Evolutionary conservation across 1,284 basidiomycete genomes (phyloP), one percentile per base, ranked within the genome.

Genomic region (Gymnopus androsaceus): DNA sequence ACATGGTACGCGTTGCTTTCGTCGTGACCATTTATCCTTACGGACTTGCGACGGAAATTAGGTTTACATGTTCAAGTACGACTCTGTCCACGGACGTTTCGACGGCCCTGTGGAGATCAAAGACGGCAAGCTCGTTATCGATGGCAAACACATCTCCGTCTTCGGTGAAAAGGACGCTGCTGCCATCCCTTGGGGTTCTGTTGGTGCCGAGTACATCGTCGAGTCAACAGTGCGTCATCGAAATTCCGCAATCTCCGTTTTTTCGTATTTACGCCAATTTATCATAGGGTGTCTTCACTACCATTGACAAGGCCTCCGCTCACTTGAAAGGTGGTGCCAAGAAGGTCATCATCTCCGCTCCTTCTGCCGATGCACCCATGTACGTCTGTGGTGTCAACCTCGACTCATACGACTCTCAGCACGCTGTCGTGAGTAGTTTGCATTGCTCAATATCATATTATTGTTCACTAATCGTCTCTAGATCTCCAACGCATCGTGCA

Each of bases 61-160:
- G 90, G 88, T 94, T 72, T 98, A 99, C 88, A 97, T 99, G 95
- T 97, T 98, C 92, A 98, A 98, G 85, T 98, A 90, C 75, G 96
- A 98, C 76, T 94, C 95, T 61, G 95, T 95, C 68, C 96, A 99
- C 82, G 94, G 96, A 63, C 87, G 90, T 75, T 99, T 91, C 88
- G 88, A 94, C 73, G 96, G 95, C 62, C 74, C 82, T 56, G 86
- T 99, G 66, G 81, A 86, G 73, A 75, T 80, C 73, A 90, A 92
- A 81, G 90, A 94, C 69, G 92, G 91, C 69, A 95, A 98, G 79
- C 92, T 99, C 62, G 72, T 83, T 71, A 87, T 99, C 73, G 81
- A 94, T 70, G 90, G 89, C 75, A 88, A 91, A 72, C 53, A 80
- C 47, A 88, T 99, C 77, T 69, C 76, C 59, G 88, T 98, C 75